Evolutionary conservation across 1,284 basidiomycete genomes (phyloP).

Genomic region (Ceraceosorus guamensis): DNA sequence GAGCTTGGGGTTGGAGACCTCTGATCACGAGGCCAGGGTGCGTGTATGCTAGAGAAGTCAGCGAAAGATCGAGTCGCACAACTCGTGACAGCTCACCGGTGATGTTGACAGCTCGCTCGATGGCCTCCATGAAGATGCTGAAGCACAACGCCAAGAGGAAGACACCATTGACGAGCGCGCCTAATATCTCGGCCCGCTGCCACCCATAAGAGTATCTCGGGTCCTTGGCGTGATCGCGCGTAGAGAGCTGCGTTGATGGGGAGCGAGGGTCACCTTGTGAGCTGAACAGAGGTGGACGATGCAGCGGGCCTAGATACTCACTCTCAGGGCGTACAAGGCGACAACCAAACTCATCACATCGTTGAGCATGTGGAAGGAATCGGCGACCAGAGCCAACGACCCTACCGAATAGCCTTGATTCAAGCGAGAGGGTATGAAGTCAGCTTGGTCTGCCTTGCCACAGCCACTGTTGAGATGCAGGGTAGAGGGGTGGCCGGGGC

Average conservation of each 20-base stretch:
- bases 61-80: neutral
- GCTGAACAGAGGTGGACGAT: neutral
- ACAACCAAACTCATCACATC: conserved; percentile 82
- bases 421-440: neutral
- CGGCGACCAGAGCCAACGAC: conserved; percentile 87
- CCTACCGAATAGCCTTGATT: conserved; percentile 78
- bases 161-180: conserved; percentile 78
- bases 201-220: conserved; percentile 81
- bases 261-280: neutral
- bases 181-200: conserved; percentile 95
- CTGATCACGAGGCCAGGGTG: conserved; percentile 51
- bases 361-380: conserved; percentile 89
- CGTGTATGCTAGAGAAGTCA: conserved; percentile 4
- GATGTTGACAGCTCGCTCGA: conserved; percentile 73
- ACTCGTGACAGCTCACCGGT: conserved; percentile 11
- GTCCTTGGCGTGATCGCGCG: conserved; percentile 16
- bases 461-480: neutral
- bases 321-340: conserved; percentile 92
- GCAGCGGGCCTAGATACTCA: conserved; percentile 36
- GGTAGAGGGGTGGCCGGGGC: neutral
- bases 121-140: conserved; percentile 85
- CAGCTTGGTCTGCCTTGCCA: neutral
- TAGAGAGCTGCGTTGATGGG: conserved; percentile 6
- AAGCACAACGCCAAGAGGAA: conserved; percentile 93
- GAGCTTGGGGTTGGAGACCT: conserved; percentile 76